Evolutionary conservation across 345 rosid genomes (phyloP).

Genomic region (Cardamine chenopodiifolia): DNA sequence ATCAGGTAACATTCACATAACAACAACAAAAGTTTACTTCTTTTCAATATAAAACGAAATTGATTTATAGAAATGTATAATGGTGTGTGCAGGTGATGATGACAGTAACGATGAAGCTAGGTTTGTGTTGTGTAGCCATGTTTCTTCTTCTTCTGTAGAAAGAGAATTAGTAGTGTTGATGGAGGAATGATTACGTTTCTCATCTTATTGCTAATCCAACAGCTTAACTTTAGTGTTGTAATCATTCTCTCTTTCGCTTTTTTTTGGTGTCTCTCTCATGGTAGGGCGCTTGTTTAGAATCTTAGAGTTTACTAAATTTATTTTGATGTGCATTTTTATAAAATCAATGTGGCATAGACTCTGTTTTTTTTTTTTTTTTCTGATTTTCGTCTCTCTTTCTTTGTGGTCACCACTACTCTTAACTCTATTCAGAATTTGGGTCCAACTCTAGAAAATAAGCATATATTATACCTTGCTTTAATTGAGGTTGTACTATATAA

Average conservation of each 20-base stretch:
- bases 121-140: constrained; percentile 34
- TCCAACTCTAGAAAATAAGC: constrained; percentile 13
- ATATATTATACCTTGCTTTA: constrained; percentile 14
- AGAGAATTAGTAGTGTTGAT: not conserved
- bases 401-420: constrained; percentile 35
- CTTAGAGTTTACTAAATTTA: constrained; percentile 5
- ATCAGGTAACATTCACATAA: constrained; percentile 33
- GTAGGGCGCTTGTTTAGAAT: constrained; percentile 40
- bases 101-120: constrained; percentile 36
- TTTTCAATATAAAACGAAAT: not conserved
- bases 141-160: constrained; percentile 23
- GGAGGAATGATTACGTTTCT: constrained; percentile 33
- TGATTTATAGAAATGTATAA: constrained; percentile 4
- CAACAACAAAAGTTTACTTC: not conserved
- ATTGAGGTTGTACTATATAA: constrained; percentile 16
- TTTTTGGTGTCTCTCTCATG: constrained; percentile 15
- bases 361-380: not conserved
- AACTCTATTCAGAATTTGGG: constrained; percentile 37
- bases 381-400: not conserved
- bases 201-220: constrained; percentile 26
- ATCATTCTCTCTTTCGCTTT: constrained; percentile 30
- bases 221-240: constrained; percentile 33
- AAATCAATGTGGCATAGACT: constrained; percentile 4
- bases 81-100: constrained; percentile 35
- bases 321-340: constrained; percentile 25